phyloP scores from a whole-genome alignment of 1,139 yeast genomes.

The Arxiozyma slooffiae region DNA sequence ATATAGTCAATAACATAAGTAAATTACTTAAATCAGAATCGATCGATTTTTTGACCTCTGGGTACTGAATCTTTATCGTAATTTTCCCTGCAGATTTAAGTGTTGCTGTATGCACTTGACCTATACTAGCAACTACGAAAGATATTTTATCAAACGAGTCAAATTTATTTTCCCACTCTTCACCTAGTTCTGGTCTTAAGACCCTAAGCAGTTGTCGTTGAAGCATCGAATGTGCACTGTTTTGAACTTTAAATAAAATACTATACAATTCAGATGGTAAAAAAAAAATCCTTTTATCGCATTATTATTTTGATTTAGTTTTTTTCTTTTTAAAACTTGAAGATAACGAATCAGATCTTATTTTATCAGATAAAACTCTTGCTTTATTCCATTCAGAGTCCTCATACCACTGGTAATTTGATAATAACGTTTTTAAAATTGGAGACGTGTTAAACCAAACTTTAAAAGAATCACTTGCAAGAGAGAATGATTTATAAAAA shows the following conservation, averaged over 20 bases:
- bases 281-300: no score
- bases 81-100: constrained; percentile 54
- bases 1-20: constrained; percentile 72
- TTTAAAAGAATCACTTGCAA: constrained; percentile 18
- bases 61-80: constrained; percentile 95
- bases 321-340: background rate
- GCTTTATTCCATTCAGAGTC: constrained; percentile 29
- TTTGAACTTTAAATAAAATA: constrained; percentile 75
- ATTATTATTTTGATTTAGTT: background rate
- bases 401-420: constrained; percentile 21
- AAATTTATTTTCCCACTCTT: constrained; percentile 66
- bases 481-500: constrained; percentile 14
- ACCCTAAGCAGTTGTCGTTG: constrained; percentile 76
- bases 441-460: constrained; percentile 24
- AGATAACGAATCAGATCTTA: background rate
- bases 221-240: constrained; percentile 95
- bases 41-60: constrained; percentile 91
- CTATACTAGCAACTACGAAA: constrained; percentile 95
- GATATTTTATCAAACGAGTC: constrained; percentile 78
- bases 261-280: constrained; percentile 79
- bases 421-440: constrained; percentile 19
- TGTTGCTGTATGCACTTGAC: constrained; percentile 87
- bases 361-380: constrained; percentile 17
- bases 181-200: constrained; percentile 63
- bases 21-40: constrained; percentile 88